phyloP scores from a whole-genome alignment of 192 early-diverging fungal genomes.

The Entophlyctis luteolus region DNA sequence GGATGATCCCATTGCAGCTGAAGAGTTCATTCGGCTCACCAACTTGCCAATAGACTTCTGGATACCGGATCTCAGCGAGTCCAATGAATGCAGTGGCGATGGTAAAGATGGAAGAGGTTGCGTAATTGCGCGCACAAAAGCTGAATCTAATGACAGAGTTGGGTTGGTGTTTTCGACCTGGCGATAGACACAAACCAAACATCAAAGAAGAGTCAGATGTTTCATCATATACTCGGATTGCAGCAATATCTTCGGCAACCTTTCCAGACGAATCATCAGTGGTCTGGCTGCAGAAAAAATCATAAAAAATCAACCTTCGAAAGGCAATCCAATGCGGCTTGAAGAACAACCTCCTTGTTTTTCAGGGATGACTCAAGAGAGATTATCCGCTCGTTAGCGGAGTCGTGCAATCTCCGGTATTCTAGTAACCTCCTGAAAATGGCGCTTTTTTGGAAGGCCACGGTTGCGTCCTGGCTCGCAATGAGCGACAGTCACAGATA shows the following conservation, averaged over 20 bases:
- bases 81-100: not conserved
- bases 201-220: not conserved
- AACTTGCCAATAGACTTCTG: not conserved
- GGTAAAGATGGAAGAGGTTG: not conserved
- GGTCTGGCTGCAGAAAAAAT: not conserved
- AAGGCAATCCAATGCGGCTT: not conserved
- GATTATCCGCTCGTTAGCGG: constrained; percentile 1
- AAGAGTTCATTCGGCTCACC: too few relatives aligned
- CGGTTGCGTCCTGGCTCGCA: constrained; percentile 22
- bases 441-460: constrained; percentile 50
- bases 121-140: not conserved
- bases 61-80: constrained; percentile 2
- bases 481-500: not conserved
- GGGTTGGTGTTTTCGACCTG: not conserved
- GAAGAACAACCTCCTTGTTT: constrained; percentile 6
- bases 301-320: constrained; percentile 2
- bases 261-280: not conserved
- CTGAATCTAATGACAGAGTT: not conserved
- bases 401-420: constrained; percentile 34
- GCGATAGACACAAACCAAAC: not conserved
- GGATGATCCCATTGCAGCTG: not conserved
- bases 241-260: constrained; percentile 1
- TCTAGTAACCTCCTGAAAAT: constrained; percentile 50
- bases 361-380: constrained; percentile 19
- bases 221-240: not conserved